Evolutionary conservation across 2,329 filamentous ascomycete genomes (phyloP), one percentile per base, ranked within the genome.

Genomic region (Microsporum audouinii): DNA sequence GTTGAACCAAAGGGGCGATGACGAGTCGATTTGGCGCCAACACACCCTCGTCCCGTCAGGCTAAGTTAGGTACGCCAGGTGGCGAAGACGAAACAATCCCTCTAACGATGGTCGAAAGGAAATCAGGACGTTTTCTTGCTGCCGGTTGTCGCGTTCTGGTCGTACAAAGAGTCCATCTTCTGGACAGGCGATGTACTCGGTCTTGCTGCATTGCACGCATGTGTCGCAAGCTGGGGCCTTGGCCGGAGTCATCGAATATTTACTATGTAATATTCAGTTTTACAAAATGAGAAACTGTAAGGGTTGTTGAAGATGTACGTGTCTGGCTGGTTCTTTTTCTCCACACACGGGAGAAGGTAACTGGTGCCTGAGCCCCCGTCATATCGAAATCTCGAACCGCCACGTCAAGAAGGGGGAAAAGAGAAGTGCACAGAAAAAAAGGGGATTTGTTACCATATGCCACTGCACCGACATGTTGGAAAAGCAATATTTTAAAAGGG

Each of bases 261-360:
- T 23, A 23, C 17, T 23, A 23, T 23, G 17, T 23, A 23, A 23
- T 23, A 23, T 23, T 23, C 17, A 23, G 17, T 23, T 23, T 23
- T 23, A 23, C 17, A 23, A 23, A 23, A 23, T 23, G 17, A 23
- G 17, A 23, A 23, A 23, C 17, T 23, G 17, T 23, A 23, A 23
- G 17, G 17, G 45, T 14, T 49, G 45, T 31, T 29, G 23, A 10
- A 14, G 45, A 49, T 31, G 8, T 39, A 27, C 23, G 43, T 29
- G 17, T 27, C 23, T 55, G 31, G 14, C 49, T 53, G 27, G 49
- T 4, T 31, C 31, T 17, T 55, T 34, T 55, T 31, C 49, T 55
- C 49, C 49, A 55, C 33, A 36, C 49, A 55, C 49, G 49, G 49
- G 49, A 55, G 49, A 55, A 55, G 49, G 31, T 36, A 36, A 55